Percentiles rank a stretch among this genome's conserved stretches.
Conservation (phyloP, 805 yeast genomes). For the Monosporozyma unispora region DNA sequence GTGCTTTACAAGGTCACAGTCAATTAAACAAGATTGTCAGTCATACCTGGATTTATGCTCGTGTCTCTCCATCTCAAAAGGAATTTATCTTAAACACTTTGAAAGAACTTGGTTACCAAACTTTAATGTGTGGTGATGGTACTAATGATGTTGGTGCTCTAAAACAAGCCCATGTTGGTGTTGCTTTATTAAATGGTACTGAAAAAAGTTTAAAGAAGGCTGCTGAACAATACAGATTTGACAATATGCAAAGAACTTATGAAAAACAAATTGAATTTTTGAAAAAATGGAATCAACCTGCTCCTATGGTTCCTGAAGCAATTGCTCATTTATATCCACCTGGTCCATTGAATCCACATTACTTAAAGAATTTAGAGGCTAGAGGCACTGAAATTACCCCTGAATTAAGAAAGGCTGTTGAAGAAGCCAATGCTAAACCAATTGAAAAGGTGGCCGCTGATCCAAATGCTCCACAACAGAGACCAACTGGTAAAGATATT, state of each 20-base stretch:
- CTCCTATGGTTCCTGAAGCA: conserved; percentile 72
- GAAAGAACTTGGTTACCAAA: conserved; percentile 82
- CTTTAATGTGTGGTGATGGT: conserved; percentile 99
- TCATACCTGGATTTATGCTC: conserved; percentile 94
- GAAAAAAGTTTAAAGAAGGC: conserved; percentile 87
- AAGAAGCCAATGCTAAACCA: conserved; percentile 37
- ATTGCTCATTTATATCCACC: conserved; percentile 97
- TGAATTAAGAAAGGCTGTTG: conserved; percentile 56
- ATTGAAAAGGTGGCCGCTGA: conserved; percentile 30
- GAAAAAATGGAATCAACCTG: conserved; percentile 72
- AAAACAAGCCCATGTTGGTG: conserved; percentile 97
- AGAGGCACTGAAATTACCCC: conserved; percentile 74
- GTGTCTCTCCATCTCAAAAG: conserved; percentile 94
- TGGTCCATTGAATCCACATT: conserved; percentile 84
- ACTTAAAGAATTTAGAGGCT: conserved; percentile 73
- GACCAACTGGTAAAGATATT: conserved; percentile 33
- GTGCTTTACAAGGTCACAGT: conserved; percentile 51
- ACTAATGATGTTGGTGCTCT: conserved; percentile 99
- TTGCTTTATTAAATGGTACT: conserved; percentile 95
- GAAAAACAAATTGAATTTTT: conserved; percentile 76
- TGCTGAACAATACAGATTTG: conserved; percentile 67
- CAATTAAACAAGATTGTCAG: conserved; percentile 68
- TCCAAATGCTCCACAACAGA: conserved; percentile 42
- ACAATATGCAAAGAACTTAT: conserved; percentile 57
- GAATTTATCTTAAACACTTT: conserved; percentile 79